A percentile compares a stretch with the other conserved stretches of the same genome.
Conservation (phyloP, 768 basidiomycete species). For the Phallus indusiatus region DNA sequence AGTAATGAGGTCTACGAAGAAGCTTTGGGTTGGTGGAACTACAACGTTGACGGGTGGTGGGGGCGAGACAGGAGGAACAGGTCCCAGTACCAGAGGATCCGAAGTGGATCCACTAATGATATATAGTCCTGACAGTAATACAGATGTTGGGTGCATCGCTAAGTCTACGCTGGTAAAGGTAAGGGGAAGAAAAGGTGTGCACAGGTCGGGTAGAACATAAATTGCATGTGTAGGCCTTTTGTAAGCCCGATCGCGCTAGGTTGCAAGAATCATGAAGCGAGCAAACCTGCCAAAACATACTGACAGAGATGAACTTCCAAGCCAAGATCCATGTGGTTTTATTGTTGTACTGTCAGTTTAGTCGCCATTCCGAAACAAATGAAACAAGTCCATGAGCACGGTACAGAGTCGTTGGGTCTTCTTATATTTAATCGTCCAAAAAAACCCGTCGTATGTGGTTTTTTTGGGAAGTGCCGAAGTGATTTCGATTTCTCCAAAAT, state of each 20-base stretch:
- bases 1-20: background rate
- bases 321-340: too few species aligned
- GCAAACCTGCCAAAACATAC: background rate
- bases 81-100: background rate
- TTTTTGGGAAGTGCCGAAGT: too few species aligned
- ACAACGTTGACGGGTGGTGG: background rate
- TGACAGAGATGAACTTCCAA: too few species aligned
- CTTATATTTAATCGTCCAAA: too few species aligned
- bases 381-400: too few species aligned
- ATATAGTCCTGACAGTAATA: background rate
- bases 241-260: background rate
- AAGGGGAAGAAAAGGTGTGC: background rate
- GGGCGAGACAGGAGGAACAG: background rate
- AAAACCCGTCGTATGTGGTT: too few species aligned
- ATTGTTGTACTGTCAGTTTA: too few species aligned
- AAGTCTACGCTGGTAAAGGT: too few species aligned
- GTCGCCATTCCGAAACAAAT: too few species aligned
- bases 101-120: background rate
- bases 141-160: background rate
- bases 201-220: background rate
- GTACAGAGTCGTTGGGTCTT: too few species aligned
- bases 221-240: background rate
- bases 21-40: background rate
- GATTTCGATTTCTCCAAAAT: too few species aligned
- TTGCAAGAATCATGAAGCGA: background rate